Percentiles rank a stretch among this genome's conserved stretches.
Evolutionary conservation across 768 basidiomycete species (phyloP).

Genomic region (Cyclocybe cylindracea): DNA sequence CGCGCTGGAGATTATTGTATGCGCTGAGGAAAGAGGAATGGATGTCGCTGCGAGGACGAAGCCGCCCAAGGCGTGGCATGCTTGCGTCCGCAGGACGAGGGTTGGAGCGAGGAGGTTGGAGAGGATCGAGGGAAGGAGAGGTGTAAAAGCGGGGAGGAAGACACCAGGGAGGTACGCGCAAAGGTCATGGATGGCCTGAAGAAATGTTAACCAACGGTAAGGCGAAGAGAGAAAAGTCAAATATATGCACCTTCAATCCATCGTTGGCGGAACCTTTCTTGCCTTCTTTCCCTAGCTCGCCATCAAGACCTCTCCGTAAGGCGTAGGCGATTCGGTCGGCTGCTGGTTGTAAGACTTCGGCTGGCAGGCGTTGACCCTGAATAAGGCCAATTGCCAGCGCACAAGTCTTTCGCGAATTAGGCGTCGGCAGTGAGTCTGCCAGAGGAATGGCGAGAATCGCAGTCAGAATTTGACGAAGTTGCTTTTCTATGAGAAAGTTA

Average conservation of each 20-base stretch:
- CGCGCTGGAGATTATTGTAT: constrained; percentile 52
- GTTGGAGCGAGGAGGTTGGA: constrained; percentile 65
- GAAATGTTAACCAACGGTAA: background rate
- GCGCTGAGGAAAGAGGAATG: constrained; percentile 47
- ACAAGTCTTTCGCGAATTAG: constrained; percentile 85
- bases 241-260: constrained; percentile 63
- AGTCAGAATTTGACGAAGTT: constrained; percentile 61
- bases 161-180: constrained; percentile 60
- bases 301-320: constrained; percentile 74
- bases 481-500: constrained; percentile 42
- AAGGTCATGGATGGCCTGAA: constrained; percentile 73
- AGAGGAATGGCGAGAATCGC: constrained; percentile 73
- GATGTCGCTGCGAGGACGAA: constrained; percentile 55
- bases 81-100: constrained; percentile 65
- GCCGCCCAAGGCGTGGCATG: constrained; percentile 75
- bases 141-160: constrained; percentile 68
- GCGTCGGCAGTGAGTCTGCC: constrained; percentile 68
- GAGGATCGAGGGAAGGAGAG: constrained; percentile 60
- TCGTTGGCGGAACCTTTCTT: constrained; percentile 84
- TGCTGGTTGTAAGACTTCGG: constrained; percentile 58
- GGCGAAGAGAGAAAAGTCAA: constrained; percentile 4
- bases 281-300: constrained; percentile 85
- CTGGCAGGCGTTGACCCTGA: constrained; percentile 70
- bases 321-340: constrained; percentile 71
- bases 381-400: constrained; percentile 76